Evolutionary conservation across 2,329 filamentous ascomycete genomes (phyloP).

Genomic region (Cercospora canescens): DNA sequence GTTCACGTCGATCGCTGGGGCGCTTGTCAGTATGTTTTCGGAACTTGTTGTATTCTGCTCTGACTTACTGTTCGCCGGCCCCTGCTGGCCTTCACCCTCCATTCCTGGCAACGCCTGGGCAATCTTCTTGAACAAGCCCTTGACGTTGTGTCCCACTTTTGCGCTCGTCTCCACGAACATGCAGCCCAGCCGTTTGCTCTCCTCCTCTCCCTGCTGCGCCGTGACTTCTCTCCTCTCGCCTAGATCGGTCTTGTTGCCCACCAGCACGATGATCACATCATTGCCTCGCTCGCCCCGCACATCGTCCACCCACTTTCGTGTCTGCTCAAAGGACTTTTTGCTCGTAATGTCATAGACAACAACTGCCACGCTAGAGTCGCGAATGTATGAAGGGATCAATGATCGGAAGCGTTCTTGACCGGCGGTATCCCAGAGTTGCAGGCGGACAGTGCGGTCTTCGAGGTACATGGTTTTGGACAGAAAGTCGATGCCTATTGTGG

Average conservation of each 20-base stretch:
- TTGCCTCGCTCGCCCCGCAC: constrained; percentile 94
- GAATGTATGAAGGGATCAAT: constrained; percentile 96
- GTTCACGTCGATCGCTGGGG: constrained; percentile 39
- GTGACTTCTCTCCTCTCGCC: constrained; percentile 98
- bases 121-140: constrained; percentile 95
- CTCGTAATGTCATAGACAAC: constrained; percentile 92
- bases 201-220: constrained; percentile 92
- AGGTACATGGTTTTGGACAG: constrained; percentile 99
- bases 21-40: constrained; percentile 20
- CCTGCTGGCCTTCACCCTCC: constrained; percentile 83
- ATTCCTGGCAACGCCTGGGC: constrained; percentile 96
- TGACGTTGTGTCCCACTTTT: constrained; percentile 97
- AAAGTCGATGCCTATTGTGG: constrained; percentile 98
- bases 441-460: constrained; percentile 93
- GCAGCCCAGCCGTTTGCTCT: constrained; percentile 94
- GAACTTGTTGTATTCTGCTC: background rate
- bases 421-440: constrained; percentile 98
- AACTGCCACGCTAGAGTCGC: constrained; percentile 95
- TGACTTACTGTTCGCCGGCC: constrained; percentile 75
- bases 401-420: constrained; percentile 97
- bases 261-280: constrained; percentile 97
- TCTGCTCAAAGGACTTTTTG: constrained; percentile 96
- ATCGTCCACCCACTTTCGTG: constrained; percentile 98
- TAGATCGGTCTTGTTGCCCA: constrained; percentile 98
- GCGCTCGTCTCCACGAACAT: constrained; percentile 99